Conservation (phyloP, 1,284 basidiomycete genomes). For the Stereum hirsutum region DNA sequence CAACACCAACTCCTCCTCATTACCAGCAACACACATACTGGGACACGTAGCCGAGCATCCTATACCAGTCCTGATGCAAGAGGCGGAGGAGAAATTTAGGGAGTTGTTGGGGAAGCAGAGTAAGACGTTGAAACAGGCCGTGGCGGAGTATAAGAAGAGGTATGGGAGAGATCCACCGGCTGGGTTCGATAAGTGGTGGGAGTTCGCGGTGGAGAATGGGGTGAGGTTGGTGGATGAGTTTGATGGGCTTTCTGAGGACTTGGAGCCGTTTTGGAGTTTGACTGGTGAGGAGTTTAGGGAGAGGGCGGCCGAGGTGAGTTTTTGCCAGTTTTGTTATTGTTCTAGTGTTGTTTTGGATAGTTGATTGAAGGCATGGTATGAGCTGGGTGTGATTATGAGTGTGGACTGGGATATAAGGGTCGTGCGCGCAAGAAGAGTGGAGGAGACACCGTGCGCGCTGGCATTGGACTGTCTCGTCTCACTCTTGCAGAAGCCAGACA, state of each 20-base stretch:
- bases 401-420: background rate
- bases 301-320: slow-evolving; percentile 58
- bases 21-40: slow-evolving; percentile 11
- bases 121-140: slow-evolving; percentile 64
- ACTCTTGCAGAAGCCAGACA: too few species aligned
- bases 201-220: slow-evolving; percentile 65
- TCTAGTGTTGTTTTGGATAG: background rate
- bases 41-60: slow-evolving; percentile 48
- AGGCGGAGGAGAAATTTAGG: slow-evolving; percentile 63
- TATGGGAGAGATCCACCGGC: slow-evolving; percentile 77
- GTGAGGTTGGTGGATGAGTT: slow-evolving; percentile 89
- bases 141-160: slow-evolving; percentile 69
- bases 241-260: slow-evolving; percentile 71
- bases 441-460: too few species aligned
- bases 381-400: too few species aligned
- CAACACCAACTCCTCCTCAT: slow-evolving; percentile 14
- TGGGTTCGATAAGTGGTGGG: slow-evolving; percentile 88
- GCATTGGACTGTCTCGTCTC: too few species aligned
- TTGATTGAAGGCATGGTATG: background rate
- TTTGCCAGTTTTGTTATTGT: slow-evolving; percentile 2
- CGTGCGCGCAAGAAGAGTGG: too few species aligned
- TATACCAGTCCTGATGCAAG: slow-evolving; percentile 73
- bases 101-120: slow-evolving; percentile 68
- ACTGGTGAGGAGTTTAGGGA: slow-evolving; percentile 64
- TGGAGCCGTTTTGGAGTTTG: slow-evolving; percentile 75